Percentiles rank a stretch among this genome's conserved stretches.
Evolutionary conservation across 306 rosid species (phyloP).

Genomic region (Trifolium fragiferum): DNA sequence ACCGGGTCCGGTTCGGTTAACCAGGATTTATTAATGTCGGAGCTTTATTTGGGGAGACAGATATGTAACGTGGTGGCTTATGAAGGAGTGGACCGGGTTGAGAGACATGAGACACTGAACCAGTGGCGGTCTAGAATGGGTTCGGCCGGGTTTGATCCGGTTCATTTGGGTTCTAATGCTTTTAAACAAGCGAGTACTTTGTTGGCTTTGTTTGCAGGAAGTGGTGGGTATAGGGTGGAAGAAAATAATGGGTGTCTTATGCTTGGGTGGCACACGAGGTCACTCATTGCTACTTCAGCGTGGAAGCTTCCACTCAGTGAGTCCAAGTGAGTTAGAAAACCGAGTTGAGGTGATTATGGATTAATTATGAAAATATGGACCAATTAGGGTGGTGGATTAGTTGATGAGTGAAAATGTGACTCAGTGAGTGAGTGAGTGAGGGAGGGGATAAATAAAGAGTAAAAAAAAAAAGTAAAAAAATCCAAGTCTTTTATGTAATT

Average conservation of each 20-base stretch:
- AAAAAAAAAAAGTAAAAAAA: not conserved
- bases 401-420: constrained; percentile 10
- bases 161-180: constrained; percentile 77
- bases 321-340: constrained; percentile 44
- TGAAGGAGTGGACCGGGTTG: constrained; percentile 76
- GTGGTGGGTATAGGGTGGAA: constrained; percentile 78
- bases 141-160: constrained; percentile 72
- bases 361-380: constrained; percentile 10
- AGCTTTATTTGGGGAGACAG: constrained; percentile 71
- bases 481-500: constrained; percentile 37
- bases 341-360: not conserved
- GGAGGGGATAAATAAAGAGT: constrained; percentile 39
- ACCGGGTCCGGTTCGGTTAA: constrained; percentile 50
- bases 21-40: constrained; percentile 69
- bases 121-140: constrained; percentile 75
- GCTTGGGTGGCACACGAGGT: constrained; percentile 93
- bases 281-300: constrained; percentile 85
- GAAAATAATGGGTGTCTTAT: constrained; percentile 74
- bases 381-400: constrained; percentile 19
- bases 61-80: constrained; percentile 85
- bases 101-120: constrained; percentile 72
- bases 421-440: constrained; percentile 41
- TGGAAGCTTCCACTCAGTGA: constrained; percentile 60
- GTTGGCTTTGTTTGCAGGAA: constrained; percentile 67
- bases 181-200: constrained; percentile 83